A percentile compares a stretch with the other conserved stretches of the same genome.
These are phyloP conservation scores for Schizochytrium sp. DNA, from an alignment of 108 stramenopile genomes.

Conservation along the genomic window DNA sequence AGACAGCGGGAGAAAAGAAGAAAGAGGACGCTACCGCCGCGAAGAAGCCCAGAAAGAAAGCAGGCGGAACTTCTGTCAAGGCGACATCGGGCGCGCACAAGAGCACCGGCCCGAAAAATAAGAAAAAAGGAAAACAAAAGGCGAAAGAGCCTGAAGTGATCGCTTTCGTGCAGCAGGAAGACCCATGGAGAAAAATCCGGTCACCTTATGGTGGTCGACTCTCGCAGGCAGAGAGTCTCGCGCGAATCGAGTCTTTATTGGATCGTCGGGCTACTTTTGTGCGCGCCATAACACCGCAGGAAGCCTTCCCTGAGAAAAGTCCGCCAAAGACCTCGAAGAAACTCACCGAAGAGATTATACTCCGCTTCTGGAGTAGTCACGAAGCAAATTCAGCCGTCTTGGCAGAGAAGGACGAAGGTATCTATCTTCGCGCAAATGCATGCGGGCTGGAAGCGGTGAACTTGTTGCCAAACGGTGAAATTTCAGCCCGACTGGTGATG, in stretches of 20 bases:
- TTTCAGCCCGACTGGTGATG: background rate
- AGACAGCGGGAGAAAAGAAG: background rate
- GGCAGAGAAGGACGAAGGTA: background rate
- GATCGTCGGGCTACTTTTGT: background rate
- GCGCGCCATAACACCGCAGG: background rate
- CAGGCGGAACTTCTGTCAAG: too few relatives aligned
- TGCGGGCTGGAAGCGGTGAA: background rate
- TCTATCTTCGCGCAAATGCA: background rate
- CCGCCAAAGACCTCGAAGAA: background rate
- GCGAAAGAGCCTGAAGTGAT: background rate
- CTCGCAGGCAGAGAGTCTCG: background rate
- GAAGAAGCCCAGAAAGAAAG: too few relatives aligned
- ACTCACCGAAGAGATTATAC: background rate
- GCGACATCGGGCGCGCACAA: too few relatives aligned
- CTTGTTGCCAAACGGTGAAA: background rate
- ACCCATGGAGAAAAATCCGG: background rate
- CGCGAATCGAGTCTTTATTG: background rate
- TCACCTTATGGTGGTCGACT: background rate
- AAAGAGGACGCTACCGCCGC: too few relatives aligned
- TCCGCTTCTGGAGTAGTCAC: background rate
- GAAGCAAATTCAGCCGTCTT: background rate
- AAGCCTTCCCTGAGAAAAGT: background rate
- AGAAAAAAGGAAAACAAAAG: background rate
- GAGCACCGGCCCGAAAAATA: background rate
- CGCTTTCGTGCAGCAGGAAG: background rate